Percentiles rank a stretch among this genome's conserved stretches.
phyloP scores from a whole-genome alignment of 345 rosid species.

The Acer saccharum region DNA sequence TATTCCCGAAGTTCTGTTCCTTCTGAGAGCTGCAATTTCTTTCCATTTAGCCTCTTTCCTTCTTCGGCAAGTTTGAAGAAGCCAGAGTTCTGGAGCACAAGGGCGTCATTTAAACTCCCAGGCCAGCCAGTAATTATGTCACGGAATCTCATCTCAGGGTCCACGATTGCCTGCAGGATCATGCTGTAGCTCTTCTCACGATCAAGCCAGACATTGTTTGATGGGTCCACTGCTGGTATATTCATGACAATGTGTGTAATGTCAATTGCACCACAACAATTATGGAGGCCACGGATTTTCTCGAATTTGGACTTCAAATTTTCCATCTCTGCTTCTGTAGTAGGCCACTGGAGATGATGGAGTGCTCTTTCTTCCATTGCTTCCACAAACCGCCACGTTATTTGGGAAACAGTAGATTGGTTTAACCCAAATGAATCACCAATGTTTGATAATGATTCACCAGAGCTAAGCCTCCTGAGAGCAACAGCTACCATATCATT shows the following conservation, averaged over 20 bases:
- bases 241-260: conserved; percentile 68
- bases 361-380: conserved; percentile 74
- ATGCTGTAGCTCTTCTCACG: conserved; percentile 73
- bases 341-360: conserved; percentile 70
- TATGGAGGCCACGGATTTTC: conserved; percentile 62
- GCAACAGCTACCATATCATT: conserved; percentile 73
- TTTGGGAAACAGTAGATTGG: conserved; percentile 74
- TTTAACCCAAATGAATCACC: conserved; percentile 69
- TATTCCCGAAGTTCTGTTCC: conserved; percentile 53
- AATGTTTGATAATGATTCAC: conserved; percentile 63
- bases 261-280: conserved; percentile 73
- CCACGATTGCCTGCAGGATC: conserved; percentile 70
- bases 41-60: conserved; percentile 58
- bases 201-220: conserved; percentile 64
- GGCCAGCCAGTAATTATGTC: conserved; percentile 72
- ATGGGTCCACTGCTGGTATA: conserved; percentile 56
- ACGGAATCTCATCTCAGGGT: conserved; percentile 70
- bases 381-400: conserved; percentile 82
- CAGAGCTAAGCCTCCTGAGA: conserved; percentile 78
- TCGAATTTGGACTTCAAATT: conserved; percentile 59
- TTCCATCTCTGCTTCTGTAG: conserved; percentile 50
- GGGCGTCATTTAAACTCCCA: conserved; percentile 63
- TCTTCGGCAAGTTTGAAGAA: conserved; percentile 60
- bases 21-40: conserved; percentile 40
- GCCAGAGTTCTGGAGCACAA: conserved; percentile 60